Base-by-base conservation (phyloP, 2,329 filamentous ascomycete genomes). In the Fusarium transvaalense region DNA sequence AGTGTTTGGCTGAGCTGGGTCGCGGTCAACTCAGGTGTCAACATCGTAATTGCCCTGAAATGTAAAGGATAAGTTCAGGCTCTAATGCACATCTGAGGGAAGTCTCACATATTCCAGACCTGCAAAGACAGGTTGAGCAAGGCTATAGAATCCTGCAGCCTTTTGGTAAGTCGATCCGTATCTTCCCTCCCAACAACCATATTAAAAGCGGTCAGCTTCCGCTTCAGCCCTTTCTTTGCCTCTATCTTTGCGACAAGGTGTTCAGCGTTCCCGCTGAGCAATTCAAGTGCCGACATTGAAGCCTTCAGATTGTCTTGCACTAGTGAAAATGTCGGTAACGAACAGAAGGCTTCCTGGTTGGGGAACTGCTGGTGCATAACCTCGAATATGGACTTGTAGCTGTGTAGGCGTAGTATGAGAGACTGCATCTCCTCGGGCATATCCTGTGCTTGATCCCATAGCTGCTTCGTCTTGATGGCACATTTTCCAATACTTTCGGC, bases 401-500 rank as follows among this genome's bases (percentile, higher is more conserved):
- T 25, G 14, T 74, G 52, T 19, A 74, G 52, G 7, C 62, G 64
- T 8, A 42, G 55, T 14, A 78, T 58, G 19, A 76, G 60, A 21
- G 51, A 47, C 8, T 62, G 23, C 21, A 73, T 55, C 39, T 74
- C 68, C 1, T 68, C 51, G 0, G 76, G 73, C 23, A 76, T 47
- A 3, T 73, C 61, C 27, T 72, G 35, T 31, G 76, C 37, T 29
- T 76, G 56, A 1, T 75, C 61, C 71, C 74, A 77, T 50, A 77
- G 13, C 25, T 59, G 32, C 10, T 70, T 68, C 19, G 62, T 52
- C 21, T 72, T 72, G 42, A 72, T 21, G 2, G 71, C 62, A 31
- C 64, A 63, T 35, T 68, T 72, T 8, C 54, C 70, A 29, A 76
- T 71, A 8, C 67, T 56, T 5, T 60, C 25, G 21, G 73, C 52